phyloP scores from a whole-genome alignment of 2,329 filamentous ascomycete genomes.

The Polychaeton citri region DNA sequence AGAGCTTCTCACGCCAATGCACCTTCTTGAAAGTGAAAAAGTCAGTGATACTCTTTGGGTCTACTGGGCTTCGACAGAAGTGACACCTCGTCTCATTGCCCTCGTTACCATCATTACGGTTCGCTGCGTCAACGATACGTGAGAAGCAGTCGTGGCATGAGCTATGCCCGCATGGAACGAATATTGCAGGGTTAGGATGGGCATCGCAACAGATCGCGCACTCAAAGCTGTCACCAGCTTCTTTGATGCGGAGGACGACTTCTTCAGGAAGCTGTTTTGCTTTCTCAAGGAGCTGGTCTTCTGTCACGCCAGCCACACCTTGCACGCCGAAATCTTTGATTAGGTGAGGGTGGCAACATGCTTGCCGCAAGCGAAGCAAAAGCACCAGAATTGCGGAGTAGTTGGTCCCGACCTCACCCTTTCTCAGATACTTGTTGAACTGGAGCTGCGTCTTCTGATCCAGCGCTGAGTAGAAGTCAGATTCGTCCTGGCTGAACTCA shows the following conservation, averaged over 20 bases:
- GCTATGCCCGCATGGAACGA: conserved; percentile 72
- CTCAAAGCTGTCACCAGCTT: conserved; percentile 48
- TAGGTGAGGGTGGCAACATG: conserved; percentile 64
- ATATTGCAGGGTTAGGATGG: conserved; percentile 60
- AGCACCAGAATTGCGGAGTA: conserved; percentile 74
- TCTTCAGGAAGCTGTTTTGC: conserved; percentile 46
- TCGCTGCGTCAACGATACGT: conserved; percentile 48
- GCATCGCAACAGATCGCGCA: conserved; percentile 75
- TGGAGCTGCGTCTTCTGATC: conserved; percentile 53
- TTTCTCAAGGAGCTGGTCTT: conserved; percentile 46
- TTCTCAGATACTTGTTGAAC: conserved; percentile 65
- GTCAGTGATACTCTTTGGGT: conserved; percentile 58
- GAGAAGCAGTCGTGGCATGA: conserved; percentile 66
- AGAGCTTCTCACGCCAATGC: conserved; percentile 45
- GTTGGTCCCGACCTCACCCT: conserved; percentile 53
- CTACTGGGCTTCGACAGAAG: conserved; percentile 55
- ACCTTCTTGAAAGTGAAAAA: conserved; percentile 60
- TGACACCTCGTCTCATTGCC: conserved; percentile 52
- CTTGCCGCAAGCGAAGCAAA: conserved; percentile 65
- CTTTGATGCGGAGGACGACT: conserved; percentile 55
- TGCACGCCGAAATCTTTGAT: conserved; percentile 52
- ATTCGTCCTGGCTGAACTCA: conserved; percentile 53
- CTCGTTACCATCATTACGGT: conserved; percentile 48
- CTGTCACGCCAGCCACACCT: conserved; percentile 32
- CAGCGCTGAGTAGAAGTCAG: conserved; percentile 50